Conservation (phyloP, 2,329 filamentous ascomycete genomes). For the Curvularia verruculosa region DNA sequence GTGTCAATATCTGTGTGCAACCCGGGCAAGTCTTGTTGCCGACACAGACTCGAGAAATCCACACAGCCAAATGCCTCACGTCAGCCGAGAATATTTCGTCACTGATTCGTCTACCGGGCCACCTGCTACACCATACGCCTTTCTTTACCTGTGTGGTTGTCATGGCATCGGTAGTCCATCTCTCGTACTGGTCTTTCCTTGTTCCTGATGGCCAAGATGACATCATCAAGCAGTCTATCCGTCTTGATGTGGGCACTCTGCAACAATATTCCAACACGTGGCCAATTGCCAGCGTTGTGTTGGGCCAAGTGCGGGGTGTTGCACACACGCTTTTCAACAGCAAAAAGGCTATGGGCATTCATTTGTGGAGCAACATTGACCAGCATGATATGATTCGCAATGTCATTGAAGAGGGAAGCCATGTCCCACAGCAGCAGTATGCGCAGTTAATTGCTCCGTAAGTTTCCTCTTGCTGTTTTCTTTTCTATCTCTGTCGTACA, state of each 20-base stretch:
- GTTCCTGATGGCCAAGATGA: slow-evolving; percentile 62
- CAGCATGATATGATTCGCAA: slow-evolving; percentile 43
- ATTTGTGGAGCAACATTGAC: slow-evolving; percentile 47
- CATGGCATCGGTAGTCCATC: slow-evolving; percentile 49
- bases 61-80: slow-evolving; percentile 80
- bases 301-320: slow-evolving; percentile 75
- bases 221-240: slow-evolving; percentile 74
- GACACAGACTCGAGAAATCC: slow-evolving; percentile 60
- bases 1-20: slow-evolving; percentile 68
- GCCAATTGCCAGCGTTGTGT: slow-evolving; percentile 72
- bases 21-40: slow-evolving; percentile 59
- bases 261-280: slow-evolving; percentile 72
- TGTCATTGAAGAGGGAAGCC: slow-evolving; percentile 43
- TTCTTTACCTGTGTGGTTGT: slow-evolving; percentile 52
- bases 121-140: slow-evolving; percentile 70
- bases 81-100: slow-evolving; percentile 79
- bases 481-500: background rate
- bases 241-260: slow-evolving; percentile 78
- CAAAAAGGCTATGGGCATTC: slow-evolving; percentile 51
- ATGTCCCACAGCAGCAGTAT: slow-evolving; percentile 44
- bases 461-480: slow-evolving; percentile 17
- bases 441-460: slow-evolving; percentile 46
- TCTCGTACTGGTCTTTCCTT: slow-evolving; percentile 73
- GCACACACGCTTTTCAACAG: slow-evolving; percentile 71
- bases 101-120: slow-evolving; percentile 74